Percentiles rank a stretch among this genome's conserved stretches.
Evolutionary conservation across 768 basidiomycete genomes (phyloP).

Genomic region (Lactarius sp.): DNA sequence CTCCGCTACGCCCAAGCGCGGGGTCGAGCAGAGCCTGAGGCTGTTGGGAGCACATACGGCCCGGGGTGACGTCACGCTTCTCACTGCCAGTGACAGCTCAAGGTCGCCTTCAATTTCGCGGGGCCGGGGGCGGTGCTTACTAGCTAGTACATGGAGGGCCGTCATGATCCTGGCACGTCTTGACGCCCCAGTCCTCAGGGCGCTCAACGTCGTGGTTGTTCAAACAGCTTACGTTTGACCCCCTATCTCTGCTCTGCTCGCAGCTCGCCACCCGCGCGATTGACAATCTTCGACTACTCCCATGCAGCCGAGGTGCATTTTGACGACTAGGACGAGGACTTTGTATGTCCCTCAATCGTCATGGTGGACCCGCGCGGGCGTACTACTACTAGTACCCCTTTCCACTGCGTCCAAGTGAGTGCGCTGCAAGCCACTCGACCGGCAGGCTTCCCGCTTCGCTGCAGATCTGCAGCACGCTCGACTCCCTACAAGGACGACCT

Average conservation of each 20-base stretch:
- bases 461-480: conserved; percentile 6
- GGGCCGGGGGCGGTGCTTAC: conserved; percentile 1
- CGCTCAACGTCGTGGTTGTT: conserved; percentile 2
- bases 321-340: background rate
- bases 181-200: background rate
- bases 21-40: background rate
- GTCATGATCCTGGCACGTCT: background rate
- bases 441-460: background rate
- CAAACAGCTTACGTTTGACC: conserved; percentile 1
- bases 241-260: background rate
- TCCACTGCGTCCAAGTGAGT: background rate
- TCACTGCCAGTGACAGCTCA: background rate
- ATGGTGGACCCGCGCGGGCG: background rate
- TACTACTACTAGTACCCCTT: background rate
- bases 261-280: background rate
- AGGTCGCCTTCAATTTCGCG: conserved; percentile 2
- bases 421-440: background rate
- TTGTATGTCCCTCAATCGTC: background rate
- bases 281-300: background rate
- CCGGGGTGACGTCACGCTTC: background rate
- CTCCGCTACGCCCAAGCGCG: background rate
- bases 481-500: background rate
- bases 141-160: background rate
- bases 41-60: background rate
- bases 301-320: background rate